Evolutionary conservation across 2,329 filamentous ascomycete genomes (phyloP).

Genomic region (Colletotrichum agaves): DNA sequence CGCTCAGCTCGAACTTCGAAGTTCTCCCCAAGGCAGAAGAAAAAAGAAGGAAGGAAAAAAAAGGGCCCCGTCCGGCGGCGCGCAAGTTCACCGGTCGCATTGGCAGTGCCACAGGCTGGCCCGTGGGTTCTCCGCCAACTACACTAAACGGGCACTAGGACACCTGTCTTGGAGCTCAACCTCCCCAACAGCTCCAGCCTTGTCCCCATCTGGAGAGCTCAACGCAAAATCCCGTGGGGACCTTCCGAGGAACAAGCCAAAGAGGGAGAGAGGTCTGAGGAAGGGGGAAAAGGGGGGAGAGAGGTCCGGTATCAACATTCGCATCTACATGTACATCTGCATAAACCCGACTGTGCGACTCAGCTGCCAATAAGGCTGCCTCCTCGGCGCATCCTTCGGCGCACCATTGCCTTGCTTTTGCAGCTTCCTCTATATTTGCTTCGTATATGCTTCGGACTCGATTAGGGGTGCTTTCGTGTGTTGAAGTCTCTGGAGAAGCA

Average conservation of each 20-base stretch:
- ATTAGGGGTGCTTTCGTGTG: neutral
- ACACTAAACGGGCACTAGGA: constrained; percentile 28
- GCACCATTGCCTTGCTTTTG: constrained; percentile 12
- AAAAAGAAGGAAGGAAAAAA: constrained; percentile 13
- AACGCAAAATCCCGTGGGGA: constrained; percentile 40
- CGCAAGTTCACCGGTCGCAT: constrained; percentile 2
- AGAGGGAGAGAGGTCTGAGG: neutral
- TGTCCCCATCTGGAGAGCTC: constrained; percentile 38
- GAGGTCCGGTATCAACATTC: neutral
- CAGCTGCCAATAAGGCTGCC: neutral
- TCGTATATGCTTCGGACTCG: constrained; percentile 4
- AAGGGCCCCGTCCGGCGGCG: constrained; percentile 25
- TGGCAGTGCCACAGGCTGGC: constrained; percentile 33
- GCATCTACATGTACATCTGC: neutral
- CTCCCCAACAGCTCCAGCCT: constrained; percentile 37
- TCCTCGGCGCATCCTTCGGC: constrained; percentile 3
- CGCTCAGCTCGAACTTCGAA: constrained; percentile 8
- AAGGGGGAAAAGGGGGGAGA: neutral
- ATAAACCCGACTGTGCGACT: neutral
- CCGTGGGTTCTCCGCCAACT: constrained; percentile 32
- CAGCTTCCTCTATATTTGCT: neutral
- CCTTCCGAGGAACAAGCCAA: constrained; percentile 22
- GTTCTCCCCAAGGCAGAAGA: no score
- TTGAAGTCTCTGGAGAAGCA: neutral
- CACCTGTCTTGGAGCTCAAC: constrained; percentile 34